Evolutionary conservation across 768 basidiomycete genomes (phyloP).

Genomic region (Gautieria morchelliformis): DNA sequence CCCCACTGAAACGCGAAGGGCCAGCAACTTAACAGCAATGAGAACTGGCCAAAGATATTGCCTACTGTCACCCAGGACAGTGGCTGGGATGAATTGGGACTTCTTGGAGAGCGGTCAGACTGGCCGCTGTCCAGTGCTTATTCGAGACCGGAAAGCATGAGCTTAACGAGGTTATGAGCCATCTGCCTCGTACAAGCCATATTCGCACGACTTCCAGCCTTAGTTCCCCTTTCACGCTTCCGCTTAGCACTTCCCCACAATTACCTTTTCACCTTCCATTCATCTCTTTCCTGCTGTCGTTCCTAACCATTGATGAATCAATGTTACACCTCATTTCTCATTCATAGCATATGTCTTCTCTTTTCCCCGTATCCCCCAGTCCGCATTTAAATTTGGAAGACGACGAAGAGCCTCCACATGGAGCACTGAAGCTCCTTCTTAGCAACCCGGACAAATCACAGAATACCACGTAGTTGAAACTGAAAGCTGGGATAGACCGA

Average conservation of each 20-base stretch:
- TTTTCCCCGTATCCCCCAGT: slow-evolving; percentile 21
- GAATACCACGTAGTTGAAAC: not conserved
- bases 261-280: slow-evolving; percentile 27
- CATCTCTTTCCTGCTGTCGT: slow-evolving; percentile 26
- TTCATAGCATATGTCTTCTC: slow-evolving; percentile 20
- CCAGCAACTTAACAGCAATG: not conserved
- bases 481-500: not conserved
- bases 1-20: not conserved
- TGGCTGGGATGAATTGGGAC: not conserved
- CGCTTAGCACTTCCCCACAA: slow-evolving; percentile 18
- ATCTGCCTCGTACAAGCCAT: not conserved
- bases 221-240: slow-evolving; percentile 5
- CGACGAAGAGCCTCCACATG: not conserved
- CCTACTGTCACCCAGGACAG: not conserved
- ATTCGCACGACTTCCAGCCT: not conserved
- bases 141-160: not conserved
- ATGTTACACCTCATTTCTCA: slow-evolving; percentile 28
- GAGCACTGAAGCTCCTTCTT: not conserved
- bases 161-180: not conserved
- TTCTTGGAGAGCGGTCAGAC: not conserved
- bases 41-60: not conserved
- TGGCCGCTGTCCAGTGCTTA: not conserved
- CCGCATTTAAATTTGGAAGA: not conserved
- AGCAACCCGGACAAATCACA: not conserved
- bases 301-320: slow-evolving; percentile 30